Evolutionary conservation across 768 basidiomycete species (phyloP).

Genomic region (Suillus alpinus): DNA sequence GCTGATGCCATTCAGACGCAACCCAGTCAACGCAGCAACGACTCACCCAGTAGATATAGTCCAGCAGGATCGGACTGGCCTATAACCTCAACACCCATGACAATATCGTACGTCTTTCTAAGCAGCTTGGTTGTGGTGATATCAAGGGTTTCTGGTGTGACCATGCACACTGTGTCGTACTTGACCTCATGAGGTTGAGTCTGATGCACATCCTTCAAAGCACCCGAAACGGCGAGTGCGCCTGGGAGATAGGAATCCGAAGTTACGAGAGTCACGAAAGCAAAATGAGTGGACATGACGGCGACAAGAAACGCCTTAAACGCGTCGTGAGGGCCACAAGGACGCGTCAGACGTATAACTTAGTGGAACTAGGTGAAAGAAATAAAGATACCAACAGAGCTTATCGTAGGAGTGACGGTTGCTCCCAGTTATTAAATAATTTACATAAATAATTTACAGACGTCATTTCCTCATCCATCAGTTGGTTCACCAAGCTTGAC

Average conservation of each 20-base stretch:
- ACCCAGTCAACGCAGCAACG: conserved; percentile 10
- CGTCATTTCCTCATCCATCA: neutral
- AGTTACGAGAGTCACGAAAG: conserved; percentile 90
- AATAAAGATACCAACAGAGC: conserved; percentile 1
- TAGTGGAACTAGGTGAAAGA: conserved; percentile 5
- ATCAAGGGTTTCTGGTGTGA: conserved; percentile 92
- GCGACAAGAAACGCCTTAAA: conserved; percentile 6
- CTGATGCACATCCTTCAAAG: conserved; percentile 74
- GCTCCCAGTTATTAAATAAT: no score
- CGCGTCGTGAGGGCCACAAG: conserved; percentile 16
- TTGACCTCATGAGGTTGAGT: conserved; percentile 40
- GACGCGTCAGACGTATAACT: conserved; percentile 18
- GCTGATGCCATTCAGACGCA: conserved; percentile 5
- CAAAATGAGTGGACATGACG: conserved; percentile 65
- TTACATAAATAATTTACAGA: neutral
- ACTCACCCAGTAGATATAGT: conserved; percentile 81
- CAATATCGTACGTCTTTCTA: conserved; percentile 75
- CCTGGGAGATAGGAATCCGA: conserved; percentile 93
- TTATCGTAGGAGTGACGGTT: neutral
- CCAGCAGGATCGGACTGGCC: conserved; percentile 62
- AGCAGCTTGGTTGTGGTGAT: conserved; percentile 78
- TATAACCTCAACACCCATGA: conserved; percentile 91
- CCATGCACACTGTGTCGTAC: conserved; percentile 80
- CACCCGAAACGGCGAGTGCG: conserved; percentile 81
- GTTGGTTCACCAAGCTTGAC: neutral